These are phyloP conservation scores for Actinomucor elegans DNA, from an alignment of 371 early-diverging fungal species.

Conservation along the genomic window DNA sequence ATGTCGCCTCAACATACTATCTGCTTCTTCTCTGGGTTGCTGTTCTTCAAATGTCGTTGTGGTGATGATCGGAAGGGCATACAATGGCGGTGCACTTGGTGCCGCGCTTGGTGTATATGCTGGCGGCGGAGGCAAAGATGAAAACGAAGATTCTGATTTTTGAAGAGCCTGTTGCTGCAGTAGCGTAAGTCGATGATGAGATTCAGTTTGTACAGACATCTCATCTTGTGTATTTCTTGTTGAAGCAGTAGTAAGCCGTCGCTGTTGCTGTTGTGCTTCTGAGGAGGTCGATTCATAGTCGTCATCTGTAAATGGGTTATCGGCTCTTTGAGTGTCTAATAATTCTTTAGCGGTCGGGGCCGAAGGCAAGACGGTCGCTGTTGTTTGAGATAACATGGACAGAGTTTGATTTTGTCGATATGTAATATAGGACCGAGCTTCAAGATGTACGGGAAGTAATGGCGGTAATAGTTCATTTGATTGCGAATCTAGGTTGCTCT, in stretches of 20 bases:
- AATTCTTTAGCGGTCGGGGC: slow-evolving; percentile 33
- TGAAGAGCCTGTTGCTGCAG: not conserved
- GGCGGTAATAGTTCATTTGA: not conserved
- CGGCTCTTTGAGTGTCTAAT: not conserved
- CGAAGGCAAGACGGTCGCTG: slow-evolving; percentile 20
- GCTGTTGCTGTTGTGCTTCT: not conserved
- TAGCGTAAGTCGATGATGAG: too few relatives aligned
- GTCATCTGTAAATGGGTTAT: slow-evolving; percentile 6
- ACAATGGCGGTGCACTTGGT: slow-evolving; percentile 31
- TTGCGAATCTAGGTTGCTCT: too few relatives aligned
- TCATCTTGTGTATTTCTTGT: too few relatives aligned
- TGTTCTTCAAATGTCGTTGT: not conserved
- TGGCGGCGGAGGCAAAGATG: slow-evolving; percentile 25
- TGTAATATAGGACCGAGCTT: not conserved
- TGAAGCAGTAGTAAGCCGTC: too few relatives aligned
- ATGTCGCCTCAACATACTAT: slow-evolving; percentile 13
- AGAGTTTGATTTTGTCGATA: slow-evolving; percentile 14
- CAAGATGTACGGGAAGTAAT: not conserved
- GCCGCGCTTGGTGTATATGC: slow-evolving; percentile 26
- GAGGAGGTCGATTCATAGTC: too few relatives aligned
- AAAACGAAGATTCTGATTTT: not conserved
- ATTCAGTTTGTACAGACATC: too few relatives aligned
- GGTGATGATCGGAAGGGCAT: slow-evolving; percentile 14
- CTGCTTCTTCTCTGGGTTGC: not conserved
- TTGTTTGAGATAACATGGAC: slow-evolving; percentile 24